These are phyloP conservation scores for Monosporascus sp. DNA, from an alignment of 2,329 filamentous ascomycete genomes.

Conservation along the genomic window DNA sequence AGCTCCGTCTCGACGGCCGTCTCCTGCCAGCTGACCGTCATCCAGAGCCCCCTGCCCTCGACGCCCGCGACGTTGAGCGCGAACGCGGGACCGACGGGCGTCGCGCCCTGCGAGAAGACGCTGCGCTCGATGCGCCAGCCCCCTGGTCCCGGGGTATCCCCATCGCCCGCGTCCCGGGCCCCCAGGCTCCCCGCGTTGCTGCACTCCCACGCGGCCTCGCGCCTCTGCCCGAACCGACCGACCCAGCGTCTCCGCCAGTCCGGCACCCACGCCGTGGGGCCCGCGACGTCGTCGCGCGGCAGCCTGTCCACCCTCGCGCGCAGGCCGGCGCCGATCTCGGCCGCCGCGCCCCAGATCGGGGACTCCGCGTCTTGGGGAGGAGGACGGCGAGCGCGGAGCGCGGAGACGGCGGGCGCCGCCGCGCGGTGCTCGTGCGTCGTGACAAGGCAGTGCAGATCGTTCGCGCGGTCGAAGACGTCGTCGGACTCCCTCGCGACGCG, in stretches of 20 bases:
- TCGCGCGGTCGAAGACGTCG: slow-evolving; percentile 19
- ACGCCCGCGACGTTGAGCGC: slow-evolving; percentile 44
- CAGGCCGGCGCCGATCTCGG: slow-evolving; percentile 29
- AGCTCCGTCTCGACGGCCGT: slow-evolving; percentile 34
- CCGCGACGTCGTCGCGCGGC: slow-evolving; percentile 37
- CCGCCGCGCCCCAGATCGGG: slow-evolving; percentile 39
- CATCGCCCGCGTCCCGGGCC: slow-evolving; percentile 4
- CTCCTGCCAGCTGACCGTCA: slow-evolving; percentile 46
- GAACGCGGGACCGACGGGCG: slow-evolving; percentile 37
- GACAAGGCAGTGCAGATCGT: slow-evolving; percentile 36
- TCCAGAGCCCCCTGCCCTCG: slow-evolving; percentile 31
- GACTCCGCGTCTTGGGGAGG: slow-evolving; percentile 9
- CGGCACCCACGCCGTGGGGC: slow-evolving; percentile 35
- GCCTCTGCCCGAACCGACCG: slow-evolving; percentile 36
- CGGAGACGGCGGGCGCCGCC: slow-evolving; percentile 9
- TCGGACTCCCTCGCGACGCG: slow-evolving; percentile 27
- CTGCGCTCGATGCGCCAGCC: slow-evolving; percentile 36
- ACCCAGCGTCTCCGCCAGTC: slow-evolving; percentile 39
- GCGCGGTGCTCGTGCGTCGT: slow-evolving; percentile 29
- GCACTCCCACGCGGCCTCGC: slow-evolving; percentile 43
- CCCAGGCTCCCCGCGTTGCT: slow-evolving; percentile 47
- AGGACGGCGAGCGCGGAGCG: neutral
- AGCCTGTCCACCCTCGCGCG: slow-evolving; percentile 27
- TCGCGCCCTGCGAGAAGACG: slow-evolving; percentile 46
- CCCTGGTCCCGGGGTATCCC: neutral